Percentiles rank a stretch among this genome's conserved stretches.
Evolutionary conservation across 1,284 basidiomycete species (phyloP).

Genomic region (Rhodotorula sp.): DNA sequence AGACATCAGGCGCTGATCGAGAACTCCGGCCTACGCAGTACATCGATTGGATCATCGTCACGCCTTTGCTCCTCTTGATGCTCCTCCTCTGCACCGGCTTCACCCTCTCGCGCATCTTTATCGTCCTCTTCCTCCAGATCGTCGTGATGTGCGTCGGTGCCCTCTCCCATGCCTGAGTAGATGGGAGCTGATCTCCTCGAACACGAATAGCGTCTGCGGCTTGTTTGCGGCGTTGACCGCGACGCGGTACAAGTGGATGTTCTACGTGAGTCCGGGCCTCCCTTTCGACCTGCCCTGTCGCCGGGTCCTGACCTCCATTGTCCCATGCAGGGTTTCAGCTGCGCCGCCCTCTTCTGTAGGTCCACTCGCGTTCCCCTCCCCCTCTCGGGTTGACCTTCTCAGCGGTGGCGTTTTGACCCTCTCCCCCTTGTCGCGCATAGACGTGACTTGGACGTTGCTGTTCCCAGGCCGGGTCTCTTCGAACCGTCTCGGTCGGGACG

Average conservation of each 20-base stretch:
- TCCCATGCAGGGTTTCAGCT: not conserved
- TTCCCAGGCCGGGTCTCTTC: not conserved
- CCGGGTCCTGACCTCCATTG: not conserved
- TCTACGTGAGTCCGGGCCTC: not conserved
- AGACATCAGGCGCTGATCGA: not conserved
- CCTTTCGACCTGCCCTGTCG: not conserved
- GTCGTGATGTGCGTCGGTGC: not conserved
- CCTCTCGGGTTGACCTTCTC: not conserved
- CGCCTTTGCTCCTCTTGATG: conserved; percentile 58
- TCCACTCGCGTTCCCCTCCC: not conserved
- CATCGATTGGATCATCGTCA: conserved; percentile 60
- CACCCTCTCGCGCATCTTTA: conserved; percentile 58
- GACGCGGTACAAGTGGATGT: conserved; percentile 7
- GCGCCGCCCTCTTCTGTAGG: conserved; percentile 6
- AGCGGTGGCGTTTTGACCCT: not conserved
- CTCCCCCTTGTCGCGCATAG: not conserved
- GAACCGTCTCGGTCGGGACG: not conserved
- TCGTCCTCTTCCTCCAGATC: conserved; percentile 57
- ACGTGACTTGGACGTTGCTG: conserved; percentile 4
- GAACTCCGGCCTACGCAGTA: conserved; percentile 44
- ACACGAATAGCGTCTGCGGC: not conserved
- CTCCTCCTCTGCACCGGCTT: conserved; percentile 59
- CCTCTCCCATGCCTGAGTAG: accelerated
- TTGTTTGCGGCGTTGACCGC: conserved; percentile 4
- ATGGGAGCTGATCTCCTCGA: not conserved